phyloP scores from a whole-genome alignment of 2,329 filamentous ascomycete species.

The Fusarium compactum region DNA sequence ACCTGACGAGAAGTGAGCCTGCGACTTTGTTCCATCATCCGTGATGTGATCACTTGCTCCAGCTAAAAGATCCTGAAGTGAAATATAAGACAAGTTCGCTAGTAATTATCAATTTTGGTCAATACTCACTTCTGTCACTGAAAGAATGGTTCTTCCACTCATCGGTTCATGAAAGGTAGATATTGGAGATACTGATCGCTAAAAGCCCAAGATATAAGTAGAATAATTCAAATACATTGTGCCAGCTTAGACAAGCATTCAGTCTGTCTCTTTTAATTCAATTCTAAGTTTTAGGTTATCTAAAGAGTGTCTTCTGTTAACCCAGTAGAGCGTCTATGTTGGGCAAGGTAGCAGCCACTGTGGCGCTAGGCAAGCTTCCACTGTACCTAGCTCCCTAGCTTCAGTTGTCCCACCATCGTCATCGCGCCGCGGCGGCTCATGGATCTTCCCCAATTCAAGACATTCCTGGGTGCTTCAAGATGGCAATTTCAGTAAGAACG shows the following conservation, averaged over 20 bases:
- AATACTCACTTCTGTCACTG: neutral
- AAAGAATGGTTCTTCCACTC: neutral
- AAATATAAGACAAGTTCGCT: neutral
- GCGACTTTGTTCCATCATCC: neutral
- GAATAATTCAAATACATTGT: neutral
- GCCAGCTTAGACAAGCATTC: neutral
- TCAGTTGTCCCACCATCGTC: conserved; percentile 49
- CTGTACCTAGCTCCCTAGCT: conserved; percentile 46
- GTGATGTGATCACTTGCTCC: neutral
- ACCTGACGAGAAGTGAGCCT: neutral
- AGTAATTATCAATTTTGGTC: neutral
- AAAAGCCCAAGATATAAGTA: neutral
- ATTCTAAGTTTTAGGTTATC: neutral
- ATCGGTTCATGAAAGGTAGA: neutral
- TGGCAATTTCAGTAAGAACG: conserved; percentile 52
- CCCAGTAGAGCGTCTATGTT: neutral
- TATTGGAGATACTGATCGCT: neutral
- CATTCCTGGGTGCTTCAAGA: conserved; percentile 48
- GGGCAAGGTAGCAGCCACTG: conserved; percentile 41
- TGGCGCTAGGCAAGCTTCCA: conserved; percentile 42
- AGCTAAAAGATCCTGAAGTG: neutral
- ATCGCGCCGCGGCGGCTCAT: conserved; percentile 44
- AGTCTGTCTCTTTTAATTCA: neutral
- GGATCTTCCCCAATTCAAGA: conserved; percentile 39
- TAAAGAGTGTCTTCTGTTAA: neutral